Evolutionary conservation across 306 rosid genomes (phyloP).

Genomic region (Canavalia ensiformis): DNA sequence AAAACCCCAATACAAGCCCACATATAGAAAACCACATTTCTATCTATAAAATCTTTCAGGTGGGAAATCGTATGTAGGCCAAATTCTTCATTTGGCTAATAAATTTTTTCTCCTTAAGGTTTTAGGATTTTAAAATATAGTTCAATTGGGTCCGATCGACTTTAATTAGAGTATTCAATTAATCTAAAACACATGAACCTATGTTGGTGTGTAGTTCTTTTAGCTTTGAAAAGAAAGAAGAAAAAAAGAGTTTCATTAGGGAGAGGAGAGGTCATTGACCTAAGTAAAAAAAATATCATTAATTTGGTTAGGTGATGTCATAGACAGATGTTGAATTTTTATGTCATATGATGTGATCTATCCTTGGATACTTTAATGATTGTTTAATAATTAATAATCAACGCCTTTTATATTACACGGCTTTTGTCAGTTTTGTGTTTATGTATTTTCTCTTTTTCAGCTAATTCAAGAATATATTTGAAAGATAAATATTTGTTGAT

Average conservation of each 20-base stretch:
- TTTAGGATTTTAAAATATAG: slow-evolving; percentile 5
- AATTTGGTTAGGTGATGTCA: slow-evolving; percentile 42
- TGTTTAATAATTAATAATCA: neutral
- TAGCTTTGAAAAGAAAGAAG: neutral
- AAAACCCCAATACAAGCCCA: slow-evolving; percentile 10
- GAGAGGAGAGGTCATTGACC: slow-evolving; percentile 40
- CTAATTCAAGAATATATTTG: neutral
- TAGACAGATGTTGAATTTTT: slow-evolving; percentile 40
- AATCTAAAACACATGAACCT: slow-evolving; percentile 21
- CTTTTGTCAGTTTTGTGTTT: slow-evolving; percentile 36
- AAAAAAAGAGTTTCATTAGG: neutral
- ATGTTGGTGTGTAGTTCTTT: neutral
- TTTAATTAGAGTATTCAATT: slow-evolving; percentile 12
- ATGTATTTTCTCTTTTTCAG: neutral
- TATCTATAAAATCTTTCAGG: slow-evolving; percentile 20
- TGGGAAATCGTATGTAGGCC: slow-evolving; percentile 12
- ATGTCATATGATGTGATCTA: slow-evolving; percentile 38
- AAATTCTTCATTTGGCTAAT: slow-evolving; percentile 21
- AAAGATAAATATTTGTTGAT: neutral
- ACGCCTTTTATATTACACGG: neutral
- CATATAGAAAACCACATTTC: neutral
- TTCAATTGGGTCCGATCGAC: neutral
- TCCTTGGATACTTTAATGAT: slow-evolving; percentile 46
- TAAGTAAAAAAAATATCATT: neutral
- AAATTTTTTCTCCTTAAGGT: neutral